A percentile compares a stretch with the other conserved stretches of the same genome.
Conservation (phyloP, 371 early-diverging fungal species). For the Mortierella polycephala region DNA sequence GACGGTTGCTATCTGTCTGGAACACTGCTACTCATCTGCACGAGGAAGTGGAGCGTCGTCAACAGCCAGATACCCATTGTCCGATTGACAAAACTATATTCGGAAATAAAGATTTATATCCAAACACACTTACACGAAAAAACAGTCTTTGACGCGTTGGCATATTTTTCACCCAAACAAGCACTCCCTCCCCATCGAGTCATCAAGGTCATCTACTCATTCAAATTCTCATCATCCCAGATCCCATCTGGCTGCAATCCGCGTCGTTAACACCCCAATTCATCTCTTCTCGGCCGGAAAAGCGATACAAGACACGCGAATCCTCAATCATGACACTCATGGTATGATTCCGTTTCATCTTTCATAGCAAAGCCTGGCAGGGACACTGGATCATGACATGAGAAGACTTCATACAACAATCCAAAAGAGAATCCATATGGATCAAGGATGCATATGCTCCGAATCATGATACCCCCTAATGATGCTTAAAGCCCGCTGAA, state of each 20-base stretch:
- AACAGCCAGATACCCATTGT: too few relatives aligned
- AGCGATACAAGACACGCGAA: conserved; percentile 21
- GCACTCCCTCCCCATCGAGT: conserved; percentile 2
- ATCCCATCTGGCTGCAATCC: conserved; percentile 14
- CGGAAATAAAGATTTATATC: too few relatives aligned
- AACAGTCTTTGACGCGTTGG: too few relatives aligned
- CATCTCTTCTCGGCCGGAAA: conserved; percentile 12
- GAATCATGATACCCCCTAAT: conserved; percentile 7
- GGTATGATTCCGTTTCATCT: conserved; percentile 28
- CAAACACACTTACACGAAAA: too few relatives aligned
- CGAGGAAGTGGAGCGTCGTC: too few relatives aligned
- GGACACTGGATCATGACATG: background rate
- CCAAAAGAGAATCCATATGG: conserved; percentile 28
- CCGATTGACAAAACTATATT: too few relatives aligned
- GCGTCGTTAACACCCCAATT: background rate
- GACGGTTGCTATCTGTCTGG: too few relatives aligned
- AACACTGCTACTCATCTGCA: too few relatives aligned
- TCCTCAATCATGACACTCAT: conserved; percentile 27
- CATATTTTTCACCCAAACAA: conserved; percentile 2
- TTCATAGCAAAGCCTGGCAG: conserved; percentile 3
- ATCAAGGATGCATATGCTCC: conserved; percentile 18
- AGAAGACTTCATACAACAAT: conserved; percentile 41
- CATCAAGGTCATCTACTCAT: conserved; percentile 15
- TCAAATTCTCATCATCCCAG: conserved; percentile 15
- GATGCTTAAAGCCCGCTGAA: conserved; percentile 10